Percentiles rank a stretch among this genome's conserved stretches.
Conservation (phyloP, 306 rosid genomes). For the Astragalus membranaceus region DNA sequence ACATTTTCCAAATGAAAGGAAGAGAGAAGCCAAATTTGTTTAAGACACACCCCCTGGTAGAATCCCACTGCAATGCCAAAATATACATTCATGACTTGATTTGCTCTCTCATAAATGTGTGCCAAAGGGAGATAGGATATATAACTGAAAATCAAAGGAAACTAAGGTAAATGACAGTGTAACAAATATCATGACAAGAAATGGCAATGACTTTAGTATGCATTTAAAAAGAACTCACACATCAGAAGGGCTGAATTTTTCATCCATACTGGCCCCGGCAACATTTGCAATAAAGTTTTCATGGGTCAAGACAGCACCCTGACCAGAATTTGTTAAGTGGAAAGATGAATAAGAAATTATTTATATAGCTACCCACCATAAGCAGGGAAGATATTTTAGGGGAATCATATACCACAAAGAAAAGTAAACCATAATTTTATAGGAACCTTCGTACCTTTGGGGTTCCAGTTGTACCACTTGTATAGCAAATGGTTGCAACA, state of each 20-base stretch:
- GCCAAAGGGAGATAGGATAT: slow-evolving; percentile 98
- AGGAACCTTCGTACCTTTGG: slow-evolving; percentile 59
- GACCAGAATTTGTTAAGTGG: slow-evolving; percentile 27
- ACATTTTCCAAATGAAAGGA: slow-evolving; percentile 5
- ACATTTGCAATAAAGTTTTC: slow-evolving; percentile 80
- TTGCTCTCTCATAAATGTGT: slow-evolving; percentile 91
- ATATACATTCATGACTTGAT: slow-evolving; percentile 61
- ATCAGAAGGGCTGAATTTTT: slow-evolving; percentile 67
- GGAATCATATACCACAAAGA: slow-evolving; percentile 9
- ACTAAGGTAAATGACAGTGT: slow-evolving; percentile 22
- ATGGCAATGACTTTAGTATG: background rate
- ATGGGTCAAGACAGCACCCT: slow-evolving; percentile 94
- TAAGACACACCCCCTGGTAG: slow-evolving; percentile 85
- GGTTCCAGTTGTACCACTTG: slow-evolving; percentile 99
- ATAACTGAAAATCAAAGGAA: slow-evolving; percentile 54
- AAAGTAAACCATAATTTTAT: slow-evolving; percentile 20
- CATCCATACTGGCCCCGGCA: slow-evolving; percentile 56
- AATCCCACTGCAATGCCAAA: slow-evolving; percentile 92
- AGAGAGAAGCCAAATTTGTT: slow-evolving; percentile 17
- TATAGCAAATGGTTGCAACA: slow-evolving; percentile 88
- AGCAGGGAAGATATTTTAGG: background rate
- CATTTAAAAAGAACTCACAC: slow-evolving; percentile 50
- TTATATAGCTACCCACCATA: background rate
- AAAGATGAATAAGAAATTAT: slow-evolving; percentile 15
- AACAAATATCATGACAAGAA: slow-evolving; percentile 15